Evolutionary conservation across 352 stramenopile species (phyloP).

Genomic region (Plasmopara viticola): DNA sequence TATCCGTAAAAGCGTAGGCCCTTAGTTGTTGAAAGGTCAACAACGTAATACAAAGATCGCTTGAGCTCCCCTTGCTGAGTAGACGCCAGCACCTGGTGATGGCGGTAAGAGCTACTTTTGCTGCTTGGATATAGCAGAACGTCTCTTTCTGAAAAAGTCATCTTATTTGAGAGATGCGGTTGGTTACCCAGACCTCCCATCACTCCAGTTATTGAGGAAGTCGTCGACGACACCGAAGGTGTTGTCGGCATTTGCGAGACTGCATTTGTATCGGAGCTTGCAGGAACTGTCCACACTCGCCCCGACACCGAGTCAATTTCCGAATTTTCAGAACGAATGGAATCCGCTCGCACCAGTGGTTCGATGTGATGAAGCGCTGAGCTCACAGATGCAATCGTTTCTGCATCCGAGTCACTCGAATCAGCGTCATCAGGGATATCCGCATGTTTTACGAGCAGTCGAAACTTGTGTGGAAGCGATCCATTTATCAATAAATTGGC

Average conservation of each 20-base stretch:
- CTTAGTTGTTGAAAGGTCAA: conserved; percentile 54
- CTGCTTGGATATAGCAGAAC: conserved; percentile 41
- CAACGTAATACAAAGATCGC: conserved; percentile 71
- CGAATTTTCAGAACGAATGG: conserved; percentile 66
- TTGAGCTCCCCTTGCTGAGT: conserved; percentile 19
- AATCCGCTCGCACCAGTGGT: conserved; percentile 41
- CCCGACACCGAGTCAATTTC: conserved; percentile 53
- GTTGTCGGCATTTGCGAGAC: conserved; percentile 16
- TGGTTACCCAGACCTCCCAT: conserved; percentile 16
- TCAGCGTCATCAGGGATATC: conserved; percentile 14
- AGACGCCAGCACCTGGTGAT: conserved; percentile 12
- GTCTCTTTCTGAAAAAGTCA: conserved; percentile 47
- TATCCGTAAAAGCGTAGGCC: conserved; percentile 65
- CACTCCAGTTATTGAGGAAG: conserved; percentile 23
- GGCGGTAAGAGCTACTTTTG: conserved; percentile 10
- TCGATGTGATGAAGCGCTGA: conserved; percentile 34
- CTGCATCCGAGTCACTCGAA: conserved; percentile 32
- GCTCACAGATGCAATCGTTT: conserved; percentile 31
- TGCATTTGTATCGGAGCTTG: conserved; percentile 30
- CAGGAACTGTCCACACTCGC: conserved; percentile 28
- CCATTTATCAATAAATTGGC: conserved; percentile 5
- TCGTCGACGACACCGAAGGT: conserved; percentile 27
- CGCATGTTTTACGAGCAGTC: conserved; percentile 24
- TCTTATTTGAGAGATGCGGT: conserved; percentile 13
- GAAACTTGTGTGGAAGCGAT: conserved; percentile 16